Evolutionary conservation across 1,284 basidiomycete species (phyloP).

Genomic region (Athelia sp.): DNA sequence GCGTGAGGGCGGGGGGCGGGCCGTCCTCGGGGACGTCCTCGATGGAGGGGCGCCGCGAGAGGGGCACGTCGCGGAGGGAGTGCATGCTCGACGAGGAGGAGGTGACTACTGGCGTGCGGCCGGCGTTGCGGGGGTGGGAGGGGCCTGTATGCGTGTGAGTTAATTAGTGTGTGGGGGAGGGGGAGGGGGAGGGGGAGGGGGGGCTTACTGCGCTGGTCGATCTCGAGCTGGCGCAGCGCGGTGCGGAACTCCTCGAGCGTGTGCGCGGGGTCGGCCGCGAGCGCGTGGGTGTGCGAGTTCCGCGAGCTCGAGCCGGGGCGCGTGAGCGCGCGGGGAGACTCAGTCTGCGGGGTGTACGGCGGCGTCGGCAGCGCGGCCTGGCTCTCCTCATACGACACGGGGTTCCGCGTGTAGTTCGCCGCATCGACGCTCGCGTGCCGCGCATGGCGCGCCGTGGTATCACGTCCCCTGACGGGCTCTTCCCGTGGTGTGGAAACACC

Average conservation of each 20-base stretch:
- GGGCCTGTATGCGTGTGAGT: too few relatives aligned
- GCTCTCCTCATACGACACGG: neutral
- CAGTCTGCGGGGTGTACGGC: constrained; percentile 3
- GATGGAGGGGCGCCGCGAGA: constrained; percentile 32
- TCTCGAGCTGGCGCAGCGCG: constrained; percentile 13
- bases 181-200: too few relatives aligned
- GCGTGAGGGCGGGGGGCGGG: neutral
- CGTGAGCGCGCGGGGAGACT: constrained; percentile 3
- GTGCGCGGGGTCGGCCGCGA: constrained; percentile 23
- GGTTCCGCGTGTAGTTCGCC: neutral
- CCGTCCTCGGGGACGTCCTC: constrained; percentile 30
- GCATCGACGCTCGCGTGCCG: neutral
- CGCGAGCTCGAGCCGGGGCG: constrained; percentile 6
- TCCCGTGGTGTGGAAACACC: constrained; percentile 12
- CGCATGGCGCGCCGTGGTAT: neutral
- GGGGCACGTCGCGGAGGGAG: constrained; percentile 10
- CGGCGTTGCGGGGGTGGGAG: neutral
- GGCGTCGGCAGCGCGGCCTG: neutral
- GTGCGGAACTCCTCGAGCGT: constrained; percentile 38
- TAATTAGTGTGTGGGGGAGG: too few relatives aligned
- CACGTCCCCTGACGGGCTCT: constrained; percentile 3
- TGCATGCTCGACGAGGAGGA: constrained; percentile 19
- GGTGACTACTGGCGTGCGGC: constrained; percentile 1
- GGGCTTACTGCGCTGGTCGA: neutral
- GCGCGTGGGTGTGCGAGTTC: constrained; percentile 6